These are phyloP conservation scores for Decorospora gaudefroyi DNA, from an alignment of 2,329 filamentous ascomycete species.

Conservation along the genomic window DNA sequence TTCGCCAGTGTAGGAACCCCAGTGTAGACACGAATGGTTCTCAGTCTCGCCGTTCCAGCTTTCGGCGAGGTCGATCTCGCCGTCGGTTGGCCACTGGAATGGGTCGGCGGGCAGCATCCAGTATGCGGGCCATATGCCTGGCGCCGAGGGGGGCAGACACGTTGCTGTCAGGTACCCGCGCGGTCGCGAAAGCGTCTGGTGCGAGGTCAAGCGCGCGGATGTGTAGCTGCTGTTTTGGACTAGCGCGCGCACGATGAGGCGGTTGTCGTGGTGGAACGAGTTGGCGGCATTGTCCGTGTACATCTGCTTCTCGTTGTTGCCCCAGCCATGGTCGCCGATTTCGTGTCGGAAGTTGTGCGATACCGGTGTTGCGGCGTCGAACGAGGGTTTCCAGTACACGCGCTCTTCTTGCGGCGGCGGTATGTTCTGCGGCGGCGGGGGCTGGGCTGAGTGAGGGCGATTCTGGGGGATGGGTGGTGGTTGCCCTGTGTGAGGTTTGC, in stretches of 20 bases:
- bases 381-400: constrained; percentile 60
- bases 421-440: constrained; percentile 38
- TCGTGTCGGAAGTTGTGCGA: constrained; percentile 60
- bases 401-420: constrained; percentile 31
- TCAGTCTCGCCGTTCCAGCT: constrained; percentile 63
- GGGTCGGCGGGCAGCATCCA: constrained; percentile 64
- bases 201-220: constrained; percentile 60
- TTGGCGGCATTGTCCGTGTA: constrained; percentile 58
- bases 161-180: constrained; percentile 59
- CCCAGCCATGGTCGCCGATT: constrained; percentile 64
- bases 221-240: constrained; percentile 54
- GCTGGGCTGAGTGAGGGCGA: constrained; percentile 32
- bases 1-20: constrained; percentile 60
- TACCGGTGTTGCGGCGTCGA: constrained; percentile 55
- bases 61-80: constrained; percentile 65
- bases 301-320: constrained; percentile 64
- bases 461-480: constrained; percentile 35
- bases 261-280: constrained; percentile 59
- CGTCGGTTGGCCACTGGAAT: constrained; percentile 63
- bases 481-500: constrained; percentile 38
- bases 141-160: constrained; percentile 58
- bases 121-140: constrained; percentile 65
- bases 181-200: constrained; percentile 57
- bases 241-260: constrained; percentile 60
- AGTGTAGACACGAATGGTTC: constrained; percentile 64